These are phyloP conservation scores for Penicillium sp. DNA, from an alignment of 2,329 filamentous ascomycete species.

Conservation along the genomic window DNA sequence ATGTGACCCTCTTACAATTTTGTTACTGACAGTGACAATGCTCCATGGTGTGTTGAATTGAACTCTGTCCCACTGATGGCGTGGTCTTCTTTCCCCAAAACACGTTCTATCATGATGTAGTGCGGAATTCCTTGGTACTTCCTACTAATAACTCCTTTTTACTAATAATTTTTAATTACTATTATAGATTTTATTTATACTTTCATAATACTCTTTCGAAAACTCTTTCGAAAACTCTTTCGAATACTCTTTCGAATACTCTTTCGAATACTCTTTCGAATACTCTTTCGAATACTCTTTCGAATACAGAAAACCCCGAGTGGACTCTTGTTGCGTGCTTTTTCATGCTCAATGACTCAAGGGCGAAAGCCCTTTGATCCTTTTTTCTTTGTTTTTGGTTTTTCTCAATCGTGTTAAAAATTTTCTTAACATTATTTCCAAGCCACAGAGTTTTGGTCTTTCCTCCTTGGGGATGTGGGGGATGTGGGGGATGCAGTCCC, in stretches of 20 bases:
- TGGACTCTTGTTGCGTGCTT: background rate
- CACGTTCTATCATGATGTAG: background rate
- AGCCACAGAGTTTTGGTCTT: slow-evolving; percentile 8
- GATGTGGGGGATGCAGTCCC: slow-evolving; percentile 24
- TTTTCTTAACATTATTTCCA: background rate
- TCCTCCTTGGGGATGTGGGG: slow-evolving; percentile 25
- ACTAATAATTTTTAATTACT: too few species aligned
- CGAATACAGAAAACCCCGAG: background rate
- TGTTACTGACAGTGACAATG: slow-evolving; percentile 15
- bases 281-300: too few species aligned
- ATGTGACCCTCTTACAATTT: slow-evolving; percentile 26
- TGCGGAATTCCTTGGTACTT: background rate
- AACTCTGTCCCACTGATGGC: slow-evolving; percentile 4
- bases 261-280: too few species aligned
- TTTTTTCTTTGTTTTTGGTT: background rate
- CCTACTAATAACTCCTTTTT: too few species aligned
- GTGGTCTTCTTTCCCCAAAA: background rate
- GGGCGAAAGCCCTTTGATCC: background rate
- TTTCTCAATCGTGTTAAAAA: background rate
- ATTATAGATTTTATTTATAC: too few species aligned
- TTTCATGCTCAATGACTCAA: background rate
- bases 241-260: too few species aligned
- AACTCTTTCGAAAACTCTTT: too few species aligned
- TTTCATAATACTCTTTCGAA: too few species aligned
- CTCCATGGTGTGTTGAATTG: slow-evolving; percentile 2